Conservation (phyloP, 2,329 filamentous ascomycete species). For the Macrophomina pseudophaseolina region DNA sequence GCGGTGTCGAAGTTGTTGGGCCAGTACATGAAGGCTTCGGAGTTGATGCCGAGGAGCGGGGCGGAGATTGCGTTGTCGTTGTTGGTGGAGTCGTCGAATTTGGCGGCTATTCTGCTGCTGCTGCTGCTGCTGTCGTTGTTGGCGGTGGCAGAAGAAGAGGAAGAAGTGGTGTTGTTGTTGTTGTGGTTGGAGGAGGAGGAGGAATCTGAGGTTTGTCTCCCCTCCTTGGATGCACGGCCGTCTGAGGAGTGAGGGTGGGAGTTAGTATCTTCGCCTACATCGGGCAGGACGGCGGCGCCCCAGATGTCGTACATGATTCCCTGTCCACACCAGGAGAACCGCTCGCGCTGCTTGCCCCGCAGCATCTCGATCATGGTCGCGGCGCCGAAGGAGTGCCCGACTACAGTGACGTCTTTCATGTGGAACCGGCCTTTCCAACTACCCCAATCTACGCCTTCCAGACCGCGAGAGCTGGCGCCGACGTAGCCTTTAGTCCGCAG, state of each 20-base stretch:
- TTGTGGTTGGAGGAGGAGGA: neutral
- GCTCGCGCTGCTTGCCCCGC: slow-evolving; percentile 52
- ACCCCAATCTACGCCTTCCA: slow-evolving; percentile 62
- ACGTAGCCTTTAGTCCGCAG: slow-evolving; percentile 62
- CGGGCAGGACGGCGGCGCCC: slow-evolving; percentile 41
- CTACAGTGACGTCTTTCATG: slow-evolving; percentile 62
- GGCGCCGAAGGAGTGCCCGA: slow-evolving; percentile 71
- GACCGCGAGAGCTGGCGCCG: slow-evolving; percentile 63
- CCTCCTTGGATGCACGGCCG: too few species aligned
- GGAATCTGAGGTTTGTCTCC: too few species aligned
- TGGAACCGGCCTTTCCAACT: slow-evolving; percentile 63
- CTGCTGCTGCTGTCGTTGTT: neutral
- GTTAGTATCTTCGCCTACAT: slow-evolving; percentile 31
- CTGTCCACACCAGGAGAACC: slow-evolving; percentile 64
- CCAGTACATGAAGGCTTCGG: slow-evolving; percentile 75
- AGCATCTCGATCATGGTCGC: slow-evolving; percentile 67
- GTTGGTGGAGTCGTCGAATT: neutral
- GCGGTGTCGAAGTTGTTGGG: slow-evolving; percentile 66
- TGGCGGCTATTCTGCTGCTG: neutral
- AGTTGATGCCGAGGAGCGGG: slow-evolving; percentile 68
- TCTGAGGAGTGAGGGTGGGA: neutral
- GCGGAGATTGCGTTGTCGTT: slow-evolving; percentile 48
- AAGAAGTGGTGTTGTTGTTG: neutral
- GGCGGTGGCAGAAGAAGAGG: neutral
- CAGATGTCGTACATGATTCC: slow-evolving; percentile 71